Conservation (phyloP, 2,329 filamentous ascomycete genomes). For the Ascochyta viciae-villosae region DNA sequence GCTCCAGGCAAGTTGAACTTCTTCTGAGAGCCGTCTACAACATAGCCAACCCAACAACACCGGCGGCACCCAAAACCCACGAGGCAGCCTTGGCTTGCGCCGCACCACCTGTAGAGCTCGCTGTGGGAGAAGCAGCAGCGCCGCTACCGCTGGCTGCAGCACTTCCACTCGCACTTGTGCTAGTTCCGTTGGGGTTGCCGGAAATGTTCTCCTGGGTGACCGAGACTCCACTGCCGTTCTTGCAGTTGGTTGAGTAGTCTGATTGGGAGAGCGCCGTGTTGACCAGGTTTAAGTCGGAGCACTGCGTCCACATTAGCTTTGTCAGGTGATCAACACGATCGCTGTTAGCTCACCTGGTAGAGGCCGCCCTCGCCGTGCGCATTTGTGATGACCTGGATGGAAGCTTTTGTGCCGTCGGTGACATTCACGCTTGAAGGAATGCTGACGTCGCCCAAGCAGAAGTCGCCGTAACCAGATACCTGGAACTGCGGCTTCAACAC, state of each 20-base stretch:
- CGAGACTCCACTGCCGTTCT: constrained; percentile 64
- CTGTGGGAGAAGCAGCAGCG: constrained; percentile 22
- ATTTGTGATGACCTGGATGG: constrained; percentile 73
- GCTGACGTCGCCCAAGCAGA: constrained; percentile 69
- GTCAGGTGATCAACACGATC: neutral
- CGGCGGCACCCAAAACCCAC: constrained; percentile 46
- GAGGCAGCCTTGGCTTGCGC: constrained; percentile 39
- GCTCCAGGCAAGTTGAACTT: constrained; percentile 3
- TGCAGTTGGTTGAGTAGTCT: constrained; percentile 59
- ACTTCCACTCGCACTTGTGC: constrained; percentile 35
- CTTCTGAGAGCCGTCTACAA: constrained; percentile 22
- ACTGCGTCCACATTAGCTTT: constrained; percentile 54
- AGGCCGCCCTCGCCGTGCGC: constrained; percentile 66
- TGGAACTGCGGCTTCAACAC: constrained; percentile 68
- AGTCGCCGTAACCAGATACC: constrained; percentile 66
- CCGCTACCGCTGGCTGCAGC: constrained; percentile 9
- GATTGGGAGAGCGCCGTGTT: constrained; percentile 56
- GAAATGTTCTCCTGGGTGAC: constrained; percentile 50
- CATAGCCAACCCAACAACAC: constrained; percentile 40
- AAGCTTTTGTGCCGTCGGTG: constrained; percentile 67
- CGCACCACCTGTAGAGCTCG: constrained; percentile 31
- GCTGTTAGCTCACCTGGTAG: constrained; percentile 61
- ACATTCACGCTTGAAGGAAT: constrained; percentile 61
- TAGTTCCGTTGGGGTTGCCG: constrained; percentile 57
- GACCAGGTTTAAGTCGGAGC: constrained; percentile 75